Conservation (phyloP, 2,329 filamentous ascomycete genomes). For the Talaromyces marneffei region DNA sequence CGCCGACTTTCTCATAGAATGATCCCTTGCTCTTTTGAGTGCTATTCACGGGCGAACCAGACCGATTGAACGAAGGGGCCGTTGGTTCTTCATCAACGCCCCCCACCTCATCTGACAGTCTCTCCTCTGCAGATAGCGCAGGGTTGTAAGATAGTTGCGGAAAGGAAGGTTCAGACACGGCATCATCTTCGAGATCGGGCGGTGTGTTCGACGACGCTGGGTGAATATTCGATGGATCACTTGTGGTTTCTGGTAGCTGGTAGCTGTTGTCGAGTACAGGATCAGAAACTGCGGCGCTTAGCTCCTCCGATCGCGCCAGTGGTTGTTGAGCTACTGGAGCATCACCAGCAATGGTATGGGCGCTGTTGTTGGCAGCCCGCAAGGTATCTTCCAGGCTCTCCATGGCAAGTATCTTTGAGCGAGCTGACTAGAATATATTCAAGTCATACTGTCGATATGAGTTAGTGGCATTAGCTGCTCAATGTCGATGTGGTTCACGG, state of each 20-base stretch:
- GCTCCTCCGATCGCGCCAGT: conserved; percentile 12
- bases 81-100: conserved; percentile 43
- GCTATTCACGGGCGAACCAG: conserved; percentile 32
- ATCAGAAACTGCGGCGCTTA: conserved; percentile 10
- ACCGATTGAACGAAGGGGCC: conserved; percentile 42
- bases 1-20: conserved; percentile 31
- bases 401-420: conserved; percentile 21
- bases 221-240: background rate
- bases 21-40: conserved; percentile 35
- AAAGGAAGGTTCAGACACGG: conserved; percentile 4
- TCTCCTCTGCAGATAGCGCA: conserved; percentile 25
- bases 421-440: background rate
- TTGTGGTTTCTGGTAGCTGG: background rate
- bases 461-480: no score
- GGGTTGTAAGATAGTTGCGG: conserved; percentile 26
- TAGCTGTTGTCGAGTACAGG: conserved; percentile 5
- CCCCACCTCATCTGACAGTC: conserved; percentile 27
- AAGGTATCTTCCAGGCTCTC: conserved; percentile 37
- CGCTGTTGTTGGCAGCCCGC: conserved; percentile 22
- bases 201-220: background rate
- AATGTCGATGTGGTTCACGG: background rate
- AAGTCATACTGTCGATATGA: background rate
- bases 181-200: background rate
- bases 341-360: conserved; percentile 20
- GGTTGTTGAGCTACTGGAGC: conserved; percentile 19